Base-by-base conservation (phyloP, 148 eudicot species). In the Vaccinium corymbosum region DNA sequence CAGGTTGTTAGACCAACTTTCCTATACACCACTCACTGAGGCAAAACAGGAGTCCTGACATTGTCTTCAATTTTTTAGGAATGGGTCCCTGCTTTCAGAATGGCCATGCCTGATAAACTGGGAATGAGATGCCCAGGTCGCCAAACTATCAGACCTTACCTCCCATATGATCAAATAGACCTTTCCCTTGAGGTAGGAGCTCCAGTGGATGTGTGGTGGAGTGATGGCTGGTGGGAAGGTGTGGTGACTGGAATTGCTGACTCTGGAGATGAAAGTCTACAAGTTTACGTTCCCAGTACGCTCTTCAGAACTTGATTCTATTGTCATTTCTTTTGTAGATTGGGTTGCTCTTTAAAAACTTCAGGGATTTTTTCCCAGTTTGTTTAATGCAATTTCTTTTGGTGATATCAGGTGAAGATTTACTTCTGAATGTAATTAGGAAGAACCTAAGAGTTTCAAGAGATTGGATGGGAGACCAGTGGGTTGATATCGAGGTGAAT, bases 221-320 rank as follows among this genome's bases (percentile, higher is more conserved):
- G 95, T 64, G 98, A 95, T 89, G 99, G 99, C 73, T 97, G 98
- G 98, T 97, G 98, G 99, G 99, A 97, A 93, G 98, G 98, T 50
- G 92, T 95, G 74, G 82, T 97, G 51, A 86, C 91, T 83, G 90
- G 87, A 68, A 83, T 85, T n/a, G 51, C 73, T 35, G 70, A 81
- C 48, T 76, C 80, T 32, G 90, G 74, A 76, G 88, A 89, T 80
- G 92, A 85, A 82, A 84, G 76, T 59, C 81, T 90, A 66, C 93
- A 92, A 84, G 88, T 94, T 85, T 94, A 91, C 81, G 38, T 91
- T 79, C 94, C 99, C 71, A 91, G 99, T 97, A 90, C 46, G 84
- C 20, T 61, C 50, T 76, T 52, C 11, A 32, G 59, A 19, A 49
- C 46, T 56, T 22, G 17, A 82, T 76, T 5, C 27, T 12, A 52